Evolutionary conservation across 2,329 filamentous ascomycete genomes (phyloP).

Genomic region (Fragosphaeria purpurea): DNA sequence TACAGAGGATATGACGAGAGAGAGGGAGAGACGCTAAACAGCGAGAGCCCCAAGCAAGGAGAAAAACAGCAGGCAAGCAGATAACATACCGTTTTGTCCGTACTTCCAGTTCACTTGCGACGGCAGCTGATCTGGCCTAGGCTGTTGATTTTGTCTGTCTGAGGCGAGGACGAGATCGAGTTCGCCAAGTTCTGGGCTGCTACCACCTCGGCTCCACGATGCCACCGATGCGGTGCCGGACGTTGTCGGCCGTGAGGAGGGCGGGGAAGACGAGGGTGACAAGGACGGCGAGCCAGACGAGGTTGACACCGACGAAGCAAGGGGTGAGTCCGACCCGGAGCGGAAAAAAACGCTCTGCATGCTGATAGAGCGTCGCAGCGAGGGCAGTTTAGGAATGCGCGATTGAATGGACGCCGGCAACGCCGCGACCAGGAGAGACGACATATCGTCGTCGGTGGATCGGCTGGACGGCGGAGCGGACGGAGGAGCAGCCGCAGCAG

Average conservation of each 20-base stretch:
- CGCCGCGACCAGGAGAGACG: constrained; percentile 11
- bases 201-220: background rate
- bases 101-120: constrained; percentile 14
- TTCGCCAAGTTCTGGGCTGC: constrained; percentile 1
- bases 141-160: background rate
- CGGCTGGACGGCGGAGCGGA: background rate
- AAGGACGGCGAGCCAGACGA: background rate
- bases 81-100: constrained; percentile 10
- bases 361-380: constrained; percentile 9
- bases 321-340: constrained; percentile 3
- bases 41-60: background rate
- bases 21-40: background rate
- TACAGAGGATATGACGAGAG: background rate
- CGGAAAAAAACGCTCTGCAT: constrained; percentile 7
- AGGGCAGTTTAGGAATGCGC: constrained; percentile 12
- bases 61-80: background rate
- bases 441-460: constrained; percentile 2
- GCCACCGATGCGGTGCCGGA: background rate
- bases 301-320: background rate
- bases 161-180: constrained; percentile 6
- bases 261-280: constrained; percentile 2
- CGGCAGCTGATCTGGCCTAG: background rate
- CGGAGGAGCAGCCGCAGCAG: background rate
- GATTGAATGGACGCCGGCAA: constrained; percentile 17
- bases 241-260: constrained; percentile 6